Conservation (phyloP, 2,329 filamentous ascomycete species). For the Penicillium frequentans region DNA sequence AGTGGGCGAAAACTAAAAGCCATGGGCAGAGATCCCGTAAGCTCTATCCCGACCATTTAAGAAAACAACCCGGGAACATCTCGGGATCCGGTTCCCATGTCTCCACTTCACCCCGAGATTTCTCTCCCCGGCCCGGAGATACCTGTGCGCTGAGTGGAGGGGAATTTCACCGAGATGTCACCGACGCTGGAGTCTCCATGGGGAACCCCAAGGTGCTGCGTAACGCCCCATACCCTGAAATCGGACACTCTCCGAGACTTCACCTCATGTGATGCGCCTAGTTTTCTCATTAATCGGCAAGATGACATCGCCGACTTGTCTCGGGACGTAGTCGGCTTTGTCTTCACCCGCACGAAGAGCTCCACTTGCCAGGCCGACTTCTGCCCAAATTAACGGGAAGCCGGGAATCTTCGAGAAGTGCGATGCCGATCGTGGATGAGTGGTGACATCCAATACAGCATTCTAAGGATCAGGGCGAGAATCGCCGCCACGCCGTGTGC, state of each 20-base stretch:
- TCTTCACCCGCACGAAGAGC: constrained; percentile 3
- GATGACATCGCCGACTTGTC: not conserved
- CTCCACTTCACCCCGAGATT: constrained; percentile 6
- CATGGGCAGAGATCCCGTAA: not conserved
- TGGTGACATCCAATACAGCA: not conserved
- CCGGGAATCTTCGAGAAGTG: constrained; percentile 20
- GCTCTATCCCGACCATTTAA: not conserved
- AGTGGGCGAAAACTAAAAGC: not conserved
- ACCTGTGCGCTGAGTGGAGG: constrained; percentile 1
- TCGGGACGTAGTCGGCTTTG: constrained; percentile 4
- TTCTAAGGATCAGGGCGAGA: not conserved
- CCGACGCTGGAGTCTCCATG: constrained; percentile 20
- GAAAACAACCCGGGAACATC: not conserved
- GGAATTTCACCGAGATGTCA: constrained; percentile 19
- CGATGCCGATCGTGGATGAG: not conserved
- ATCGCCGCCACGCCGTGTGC: not conserved
- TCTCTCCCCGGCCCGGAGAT: not conserved
- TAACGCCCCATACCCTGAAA: not conserved
- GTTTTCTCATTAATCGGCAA: not conserved
- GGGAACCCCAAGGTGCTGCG: constrained; percentile 12
- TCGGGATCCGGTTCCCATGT: constrained; percentile 12
- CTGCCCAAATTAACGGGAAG: constrained; percentile 11
- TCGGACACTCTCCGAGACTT: constrained; percentile 13
- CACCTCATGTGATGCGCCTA: not conserved
- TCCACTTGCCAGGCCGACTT: constrained; percentile 9